A percentile compares a stretch with the other conserved stretches of the same genome.
phyloP scores from a whole-genome alignment of 2,329 filamentous ascomycete species.

The Alternaria sp. region DNA sequence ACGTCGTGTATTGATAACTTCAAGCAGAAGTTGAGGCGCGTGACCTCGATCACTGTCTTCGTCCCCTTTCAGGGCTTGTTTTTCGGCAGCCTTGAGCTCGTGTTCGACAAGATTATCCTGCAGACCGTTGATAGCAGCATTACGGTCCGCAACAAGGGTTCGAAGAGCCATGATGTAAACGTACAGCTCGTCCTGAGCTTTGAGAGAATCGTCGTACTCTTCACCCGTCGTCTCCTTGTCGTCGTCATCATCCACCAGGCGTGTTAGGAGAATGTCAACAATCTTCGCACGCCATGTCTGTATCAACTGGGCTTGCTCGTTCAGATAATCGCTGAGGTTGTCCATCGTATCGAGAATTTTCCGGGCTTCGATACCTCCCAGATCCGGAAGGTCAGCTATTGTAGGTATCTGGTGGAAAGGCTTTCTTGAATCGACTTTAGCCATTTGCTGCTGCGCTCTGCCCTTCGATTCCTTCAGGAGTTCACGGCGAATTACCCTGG shows the following conservation, averaged over 20 bases:
- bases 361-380: constrained; percentile 76
- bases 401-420: constrained; percentile 34
- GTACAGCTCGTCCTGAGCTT: constrained; percentile 87
- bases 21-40: constrained; percentile 71
- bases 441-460: constrained; percentile 73
- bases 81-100: constrained; percentile 71
- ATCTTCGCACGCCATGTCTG: constrained; percentile 79
- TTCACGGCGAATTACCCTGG: constrained; percentile 80
- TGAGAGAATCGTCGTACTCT: constrained; percentile 88
- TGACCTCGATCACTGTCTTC: constrained; percentile 67
- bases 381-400: constrained; percentile 65
- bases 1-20: constrained; percentile 61
- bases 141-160: constrained; percentile 79
- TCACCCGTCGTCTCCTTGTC: constrained; percentile 81
- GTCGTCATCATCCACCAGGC: constrained; percentile 82
- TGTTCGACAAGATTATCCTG: constrained; percentile 77
- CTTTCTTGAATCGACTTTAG: constrained; percentile 52
- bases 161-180: constrained; percentile 84
- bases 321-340: constrained; percentile 70
- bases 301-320: constrained; percentile 75
- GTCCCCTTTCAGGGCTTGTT: constrained; percentile 67
- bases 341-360: constrained; percentile 73
- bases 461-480: constrained; percentile 69
- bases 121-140: constrained; percentile 78
- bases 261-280: constrained; percentile 74